These are phyloP conservation scores for Cryomyces antarcticus DNA, from an alignment of 495 filamentous ascomycete genomes.

Conservation along the genomic window DNA sequence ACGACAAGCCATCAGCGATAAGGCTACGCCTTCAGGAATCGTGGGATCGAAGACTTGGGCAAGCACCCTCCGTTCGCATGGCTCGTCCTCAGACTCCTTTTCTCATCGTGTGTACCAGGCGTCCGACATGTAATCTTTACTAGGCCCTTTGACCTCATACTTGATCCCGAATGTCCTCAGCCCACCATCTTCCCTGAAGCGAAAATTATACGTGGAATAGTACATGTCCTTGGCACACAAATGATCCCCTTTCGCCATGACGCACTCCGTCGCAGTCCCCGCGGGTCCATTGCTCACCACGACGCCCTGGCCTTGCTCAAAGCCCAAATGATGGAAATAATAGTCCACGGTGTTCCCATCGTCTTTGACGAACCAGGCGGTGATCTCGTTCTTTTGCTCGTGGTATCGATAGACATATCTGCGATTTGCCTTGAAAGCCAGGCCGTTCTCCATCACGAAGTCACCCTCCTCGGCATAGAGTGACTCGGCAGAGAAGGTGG, in stretches of 20 bases:
- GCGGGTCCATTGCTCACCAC: constrained; percentile 5
- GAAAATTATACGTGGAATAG: constrained; percentile 37
- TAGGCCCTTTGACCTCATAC: constrained; percentile 44
- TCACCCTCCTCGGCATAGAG: constrained; percentile 44
- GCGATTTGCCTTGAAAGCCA: constrained; percentile 13
- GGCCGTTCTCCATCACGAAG: constrained; percentile 26
- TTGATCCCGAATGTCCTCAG: constrained; percentile 32
- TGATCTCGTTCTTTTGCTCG: constrained; percentile 30
- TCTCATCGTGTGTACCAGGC: constrained; percentile 7
- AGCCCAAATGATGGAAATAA: constrained; percentile 33
- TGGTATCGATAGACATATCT: constrained; percentile 38
- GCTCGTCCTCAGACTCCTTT: no score
- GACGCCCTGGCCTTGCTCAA: constrained; percentile 5
- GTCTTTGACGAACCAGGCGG: constrained; percentile 45
- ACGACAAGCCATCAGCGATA: no score
- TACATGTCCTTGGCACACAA: constrained; percentile 46
- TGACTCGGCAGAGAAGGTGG: constrained; percentile 29
- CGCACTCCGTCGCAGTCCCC: constrained; percentile 18
- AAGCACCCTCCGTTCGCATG: no score
- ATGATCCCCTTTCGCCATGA: constrained; percentile 32
- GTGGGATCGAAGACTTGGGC: no score
- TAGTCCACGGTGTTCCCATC: constrained; percentile 38
- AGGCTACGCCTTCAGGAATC: no score
- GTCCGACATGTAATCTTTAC: constrained; percentile 38
- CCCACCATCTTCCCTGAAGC: constrained; percentile 28